Evolutionary conservation across 495 filamentous ascomycete species (phyloP).

Genomic region (Immersiella caudata): DNA sequence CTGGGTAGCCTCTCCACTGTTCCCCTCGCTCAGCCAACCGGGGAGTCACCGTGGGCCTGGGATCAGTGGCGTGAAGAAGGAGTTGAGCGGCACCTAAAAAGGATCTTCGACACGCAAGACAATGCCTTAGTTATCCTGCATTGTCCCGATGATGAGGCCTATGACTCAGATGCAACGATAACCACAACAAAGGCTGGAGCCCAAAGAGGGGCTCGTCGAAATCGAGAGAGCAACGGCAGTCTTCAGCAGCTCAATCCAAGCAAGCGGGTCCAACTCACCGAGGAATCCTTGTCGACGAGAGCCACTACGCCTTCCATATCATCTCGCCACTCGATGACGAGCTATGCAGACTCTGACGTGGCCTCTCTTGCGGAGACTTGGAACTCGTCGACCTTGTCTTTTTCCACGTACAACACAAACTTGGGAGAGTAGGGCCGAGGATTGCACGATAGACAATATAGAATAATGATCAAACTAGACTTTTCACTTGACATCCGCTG

Average conservation of each 20-base stretch:
- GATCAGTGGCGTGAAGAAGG: slow-evolving; percentile 3
- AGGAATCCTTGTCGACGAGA: neutral
- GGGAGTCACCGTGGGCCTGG: neutral
- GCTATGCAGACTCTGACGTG: neutral
- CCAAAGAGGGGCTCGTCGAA: neutral
- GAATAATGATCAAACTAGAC: no score
- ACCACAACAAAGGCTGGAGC: neutral
- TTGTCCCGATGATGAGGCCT: neutral
- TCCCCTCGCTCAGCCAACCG: neutral
- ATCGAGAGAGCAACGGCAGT: neutral
- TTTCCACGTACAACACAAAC: neutral
- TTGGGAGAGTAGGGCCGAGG: no score
- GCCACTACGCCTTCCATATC: neutral
- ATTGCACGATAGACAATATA: no score
- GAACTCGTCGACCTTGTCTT: neutral
- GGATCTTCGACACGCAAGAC: slow-evolving; percentile 1
- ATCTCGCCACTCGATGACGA: neutral
- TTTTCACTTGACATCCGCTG: no score
- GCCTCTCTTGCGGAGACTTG: neutral
- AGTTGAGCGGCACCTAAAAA: neutral
- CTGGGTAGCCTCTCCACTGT: neutral
- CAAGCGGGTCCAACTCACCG: neutral
- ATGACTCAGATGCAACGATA: neutral
- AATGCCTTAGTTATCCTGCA: neutral
- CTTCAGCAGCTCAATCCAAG: neutral